A percentile compares a stretch with the other conserved stretches of the same genome.
Evolutionary conservation across 2,329 filamentous ascomycete genomes (phyloP).

Genomic region (Aspergillus unguis): DNA sequence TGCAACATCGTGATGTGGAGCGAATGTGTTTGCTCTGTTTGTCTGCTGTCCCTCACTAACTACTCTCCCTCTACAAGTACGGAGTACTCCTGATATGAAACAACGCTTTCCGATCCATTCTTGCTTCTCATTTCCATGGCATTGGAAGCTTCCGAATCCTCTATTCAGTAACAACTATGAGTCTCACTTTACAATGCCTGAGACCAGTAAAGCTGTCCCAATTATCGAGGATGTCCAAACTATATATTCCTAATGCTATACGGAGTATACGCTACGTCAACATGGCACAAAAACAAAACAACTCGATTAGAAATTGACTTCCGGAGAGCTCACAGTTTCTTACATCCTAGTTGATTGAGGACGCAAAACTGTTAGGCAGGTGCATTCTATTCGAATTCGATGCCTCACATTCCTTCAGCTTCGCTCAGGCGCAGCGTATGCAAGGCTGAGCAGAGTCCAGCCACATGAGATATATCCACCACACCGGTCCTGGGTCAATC

Average conservation of each 20-base stretch:
- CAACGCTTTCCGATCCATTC: too few species aligned
- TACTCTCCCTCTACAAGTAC: too few species aligned
- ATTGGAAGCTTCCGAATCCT: too few species aligned
- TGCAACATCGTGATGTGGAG: conserved; percentile 11
- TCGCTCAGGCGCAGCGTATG: background rate
- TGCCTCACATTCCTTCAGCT: conserved; percentile 1
- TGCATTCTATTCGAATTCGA: background rate
- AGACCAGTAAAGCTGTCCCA: too few species aligned
- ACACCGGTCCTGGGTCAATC: background rate
- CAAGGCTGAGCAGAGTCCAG: background rate
- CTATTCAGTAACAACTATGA: background rate
- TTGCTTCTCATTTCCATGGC: too few species aligned
- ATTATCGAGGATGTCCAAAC: too few species aligned
- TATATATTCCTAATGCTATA: too few species aligned
- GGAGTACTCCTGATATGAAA: too few species aligned
- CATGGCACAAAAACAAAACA: too few species aligned
- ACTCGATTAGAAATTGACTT: too few species aligned
- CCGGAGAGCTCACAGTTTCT: background rate
- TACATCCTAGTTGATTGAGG: background rate
- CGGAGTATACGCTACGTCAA: too few species aligned
- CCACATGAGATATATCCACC: background rate
- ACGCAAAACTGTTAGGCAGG: background rate
- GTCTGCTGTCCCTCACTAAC: background rate
- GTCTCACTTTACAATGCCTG: background rate
- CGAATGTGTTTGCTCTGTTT: conserved; percentile 18